Evolutionary conservation across 345 rosid species (phyloP).

Genomic region (Arabis alpina): DNA sequence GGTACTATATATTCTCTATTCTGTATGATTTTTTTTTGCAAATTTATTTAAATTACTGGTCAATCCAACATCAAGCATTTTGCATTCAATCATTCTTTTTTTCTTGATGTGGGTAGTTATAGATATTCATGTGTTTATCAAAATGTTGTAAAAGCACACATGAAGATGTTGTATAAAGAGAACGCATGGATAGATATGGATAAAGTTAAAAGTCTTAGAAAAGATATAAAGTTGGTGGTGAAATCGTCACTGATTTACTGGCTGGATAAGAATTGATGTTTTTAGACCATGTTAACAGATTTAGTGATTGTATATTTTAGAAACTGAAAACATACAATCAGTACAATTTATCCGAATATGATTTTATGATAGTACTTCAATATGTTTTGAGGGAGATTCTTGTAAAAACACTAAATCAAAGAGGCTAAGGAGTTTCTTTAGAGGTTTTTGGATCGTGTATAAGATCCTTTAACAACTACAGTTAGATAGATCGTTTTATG

Average conservation of each 20-base stretch:
- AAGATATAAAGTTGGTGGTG: not conserved
- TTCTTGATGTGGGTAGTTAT: not conserved
- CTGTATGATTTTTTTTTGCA: not conserved
- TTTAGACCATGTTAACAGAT: no score
- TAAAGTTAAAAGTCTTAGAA: not conserved
- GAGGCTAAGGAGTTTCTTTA: no score
- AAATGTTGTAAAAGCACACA: not conserved
- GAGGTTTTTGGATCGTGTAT: no score
- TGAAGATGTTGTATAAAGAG: not conserved
- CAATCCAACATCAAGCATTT: not conserved
- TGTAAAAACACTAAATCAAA: no score
- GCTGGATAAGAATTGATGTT: not conserved
- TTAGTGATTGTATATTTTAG: no score
- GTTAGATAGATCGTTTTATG: no score
- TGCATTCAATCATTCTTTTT: not conserved
- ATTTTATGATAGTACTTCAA: no score
- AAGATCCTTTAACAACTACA: no score
- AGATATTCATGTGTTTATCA: not conserved
- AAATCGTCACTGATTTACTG: not conserved
- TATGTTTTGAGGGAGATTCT: no score
- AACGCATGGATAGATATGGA: not conserved
- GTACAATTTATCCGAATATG: no score
- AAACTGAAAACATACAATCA: no score
- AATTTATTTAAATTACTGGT: not conserved
- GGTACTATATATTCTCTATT: no score